Percentiles rank a stretch among this genome's conserved stretches.
These are phyloP conservation scores for Oryza meyeriana DNA, from an alignment of 176 grass and related monocot genomes.

Conservation along the genomic window DNA sequence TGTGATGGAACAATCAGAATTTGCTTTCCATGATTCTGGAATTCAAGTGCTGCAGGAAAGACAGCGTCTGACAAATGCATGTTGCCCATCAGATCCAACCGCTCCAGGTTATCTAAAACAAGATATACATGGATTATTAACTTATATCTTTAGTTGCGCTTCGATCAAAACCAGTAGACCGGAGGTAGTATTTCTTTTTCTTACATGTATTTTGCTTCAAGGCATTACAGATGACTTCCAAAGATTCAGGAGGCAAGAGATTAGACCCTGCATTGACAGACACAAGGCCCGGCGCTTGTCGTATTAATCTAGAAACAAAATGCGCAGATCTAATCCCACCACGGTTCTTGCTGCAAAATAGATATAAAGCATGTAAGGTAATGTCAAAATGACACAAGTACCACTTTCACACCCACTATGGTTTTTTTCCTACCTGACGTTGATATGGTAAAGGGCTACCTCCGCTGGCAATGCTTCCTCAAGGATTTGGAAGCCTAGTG, in stretches of 20 bases:
- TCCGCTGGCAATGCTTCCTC: conserved; percentile 49
- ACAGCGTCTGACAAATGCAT: conserved; percentile 21
- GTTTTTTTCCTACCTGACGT: conserved; percentile 54
- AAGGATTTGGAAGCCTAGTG: conserved; percentile 55
- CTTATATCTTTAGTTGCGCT: background rate
- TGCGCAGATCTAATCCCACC: conserved; percentile 45
- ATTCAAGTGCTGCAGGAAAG: conserved; percentile 34
- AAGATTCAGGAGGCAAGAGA: conserved; percentile 45
- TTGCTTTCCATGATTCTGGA: conserved; percentile 42
- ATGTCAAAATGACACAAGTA: background rate
- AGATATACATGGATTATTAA: background rate
- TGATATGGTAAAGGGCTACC: conserved; percentile 48
- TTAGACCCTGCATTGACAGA: conserved; percentile 49
- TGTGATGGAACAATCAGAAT: conserved; percentile 35
- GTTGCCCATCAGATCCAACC: conserved; percentile 44
- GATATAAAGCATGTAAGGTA: background rate
- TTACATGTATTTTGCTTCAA: conserved; percentile 41
- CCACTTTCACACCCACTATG: background rate
- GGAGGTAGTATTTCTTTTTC: background rate
- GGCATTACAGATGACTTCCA: conserved; percentile 42
- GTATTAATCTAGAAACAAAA: conserved; percentile 47
- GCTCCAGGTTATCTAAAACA: conserved; percentile 45
- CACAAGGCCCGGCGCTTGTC: conserved; percentile 39
- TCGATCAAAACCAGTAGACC: background rate
- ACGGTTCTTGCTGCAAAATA: conserved; percentile 51